Evolutionary conservation across 2,329 filamentous ascomycete genomes (phyloP).

Genomic region (Karstenula rhodostoma): DNA sequence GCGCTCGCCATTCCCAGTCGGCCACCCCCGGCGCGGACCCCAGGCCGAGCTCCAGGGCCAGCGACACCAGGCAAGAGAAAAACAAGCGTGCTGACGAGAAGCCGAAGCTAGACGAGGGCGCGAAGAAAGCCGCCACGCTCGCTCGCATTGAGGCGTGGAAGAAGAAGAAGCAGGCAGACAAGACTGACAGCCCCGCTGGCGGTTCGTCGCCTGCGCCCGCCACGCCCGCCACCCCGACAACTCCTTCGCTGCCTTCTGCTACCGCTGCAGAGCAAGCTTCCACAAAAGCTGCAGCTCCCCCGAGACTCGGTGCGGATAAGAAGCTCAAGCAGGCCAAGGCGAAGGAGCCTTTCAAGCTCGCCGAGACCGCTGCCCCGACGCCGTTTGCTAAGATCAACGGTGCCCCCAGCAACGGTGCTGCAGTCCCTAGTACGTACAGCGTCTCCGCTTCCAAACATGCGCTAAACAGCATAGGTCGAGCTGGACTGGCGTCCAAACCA

Average conservation of each 20-base stretch:
- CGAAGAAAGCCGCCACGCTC: constrained; percentile 30
- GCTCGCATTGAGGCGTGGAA: constrained; percentile 92
- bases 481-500: constrained; percentile 67
- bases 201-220: constrained; percentile 62
- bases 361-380: constrained; percentile 41
- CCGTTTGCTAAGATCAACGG: constrained; percentile 37
- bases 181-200: constrained; percentile 70
- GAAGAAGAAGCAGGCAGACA: constrained; percentile 74
- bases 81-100: constrained; percentile 64
- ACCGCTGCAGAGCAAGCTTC: constrained; percentile 56
- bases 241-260: constrained; percentile 44
- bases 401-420: constrained; percentile 26
- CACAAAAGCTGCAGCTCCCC: constrained; percentile 79
- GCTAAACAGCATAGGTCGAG: constrained; percentile 40
- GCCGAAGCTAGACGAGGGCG: constrained; percentile 35
- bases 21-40: constrained; percentile 51
- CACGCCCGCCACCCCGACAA: constrained; percentile 67
- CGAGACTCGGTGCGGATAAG: constrained; percentile 86
- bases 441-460: neutral
- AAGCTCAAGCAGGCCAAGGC: constrained; percentile 58
- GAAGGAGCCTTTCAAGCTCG: constrained; percentile 48
- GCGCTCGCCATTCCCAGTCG: constrained; percentile 76
- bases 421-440: constrained; percentile 25
- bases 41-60: constrained; percentile 33
- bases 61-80: constrained; percentile 54